Evolutionary conservation across 129 eudicot species (phyloP).

Genomic region (Cynara cardunculus): DNA sequence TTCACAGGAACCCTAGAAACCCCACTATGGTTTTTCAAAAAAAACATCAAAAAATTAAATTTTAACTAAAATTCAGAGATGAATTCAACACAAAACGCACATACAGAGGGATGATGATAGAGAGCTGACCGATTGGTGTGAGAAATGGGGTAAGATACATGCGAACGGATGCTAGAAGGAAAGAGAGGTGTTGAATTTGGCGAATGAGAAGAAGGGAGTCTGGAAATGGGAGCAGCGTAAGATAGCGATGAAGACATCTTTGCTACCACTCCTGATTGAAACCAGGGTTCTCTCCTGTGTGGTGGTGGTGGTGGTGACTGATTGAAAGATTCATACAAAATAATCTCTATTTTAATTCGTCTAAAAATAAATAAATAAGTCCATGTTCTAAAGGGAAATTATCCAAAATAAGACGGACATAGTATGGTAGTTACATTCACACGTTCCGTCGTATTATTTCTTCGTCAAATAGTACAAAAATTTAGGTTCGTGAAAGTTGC

Average conservation of each 20-base stretch:
- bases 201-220: slow-evolving; percentile 28
- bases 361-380: too few species aligned
- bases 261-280: not conserved
- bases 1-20: slow-evolving; percentile 16
- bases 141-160: slow-evolving; percentile 22
- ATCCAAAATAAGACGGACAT: too few species aligned
- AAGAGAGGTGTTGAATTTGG: slow-evolving; percentile 15
- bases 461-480: too few species aligned
- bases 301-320: not conserved
- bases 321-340: not conserved
- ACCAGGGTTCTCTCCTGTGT: not conserved
- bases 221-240: slow-evolving; percentile 40
- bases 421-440: too few species aligned
- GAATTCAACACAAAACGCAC: not conserved
- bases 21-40: not conserved
- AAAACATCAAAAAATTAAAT: not conserved
- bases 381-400: too few species aligned
- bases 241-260: slow-evolving; percentile 50
- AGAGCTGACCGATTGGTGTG: slow-evolving; percentile 44
- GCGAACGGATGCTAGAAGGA: slow-evolving; percentile 29
- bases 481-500: too few species aligned
- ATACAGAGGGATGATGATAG: not conserved
- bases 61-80: not conserved
- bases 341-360: too few species aligned
- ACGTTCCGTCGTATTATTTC: too few species aligned